Evolutionary conservation across 495 filamentous ascomycete genomes (phyloP).

Genomic region (Penicillium fimorum): DNA sequence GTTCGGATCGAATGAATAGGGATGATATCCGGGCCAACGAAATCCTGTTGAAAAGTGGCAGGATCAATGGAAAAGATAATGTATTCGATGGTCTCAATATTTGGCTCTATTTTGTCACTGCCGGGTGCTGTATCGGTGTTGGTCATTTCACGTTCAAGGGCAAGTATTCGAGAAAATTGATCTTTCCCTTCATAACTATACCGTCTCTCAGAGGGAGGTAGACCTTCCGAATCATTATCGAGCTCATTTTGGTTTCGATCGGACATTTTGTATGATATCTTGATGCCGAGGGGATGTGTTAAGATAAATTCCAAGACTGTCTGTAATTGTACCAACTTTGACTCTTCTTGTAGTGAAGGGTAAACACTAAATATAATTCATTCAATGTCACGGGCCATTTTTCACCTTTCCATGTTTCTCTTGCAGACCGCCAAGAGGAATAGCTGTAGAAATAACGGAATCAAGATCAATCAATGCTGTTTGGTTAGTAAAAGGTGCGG

Average conservation of each 20-base stretch:
- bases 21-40: not conserved
- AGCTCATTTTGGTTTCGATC: not conserved
- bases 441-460: too few species aligned
- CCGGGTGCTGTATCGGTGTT: not conserved
- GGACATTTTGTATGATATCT: conserved; percentile 2
- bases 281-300: too few species aligned
- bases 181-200: conserved; percentile 4
- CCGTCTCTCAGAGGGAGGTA: conserved; percentile 11
- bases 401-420: too few species aligned
- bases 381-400: too few species aligned
- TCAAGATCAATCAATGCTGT: too few species aligned
- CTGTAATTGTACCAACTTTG: too few species aligned
- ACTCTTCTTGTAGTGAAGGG: too few species aligned
- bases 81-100: conserved; percentile 5
- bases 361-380: too few species aligned
- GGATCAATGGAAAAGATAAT: conserved; percentile 11
- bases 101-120: not conserved
- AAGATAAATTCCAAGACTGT: too few species aligned
- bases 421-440: too few species aligned
- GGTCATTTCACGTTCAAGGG: conserved; percentile 1
- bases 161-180: conserved; percentile 5
- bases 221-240: conserved; percentile 7
- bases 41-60: conserved; percentile 5
- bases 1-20: conserved; percentile 6
- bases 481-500: too few species aligned